A percentile compares a stretch with the other conserved stretches of the same genome.
These are phyloP conservation scores for Lycium barbarum DNA, from an alignment of 257 asterid genomes.

Conservation along the genomic window DNA sequence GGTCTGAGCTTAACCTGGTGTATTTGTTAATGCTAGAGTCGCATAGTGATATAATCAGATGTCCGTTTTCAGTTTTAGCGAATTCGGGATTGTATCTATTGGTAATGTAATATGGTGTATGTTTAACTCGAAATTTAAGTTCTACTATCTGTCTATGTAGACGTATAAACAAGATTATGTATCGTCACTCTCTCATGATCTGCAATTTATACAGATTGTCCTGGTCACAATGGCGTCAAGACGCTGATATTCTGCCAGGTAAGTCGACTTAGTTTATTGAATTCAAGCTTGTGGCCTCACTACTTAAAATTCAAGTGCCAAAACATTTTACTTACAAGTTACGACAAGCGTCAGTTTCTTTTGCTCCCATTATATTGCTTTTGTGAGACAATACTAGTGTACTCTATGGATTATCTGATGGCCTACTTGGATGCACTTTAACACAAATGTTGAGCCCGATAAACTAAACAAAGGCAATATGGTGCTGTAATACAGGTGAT, in stretches of 20 bases:
- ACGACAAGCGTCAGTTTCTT: not conserved
- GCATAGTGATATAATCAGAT: not conserved
- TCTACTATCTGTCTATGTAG: not conserved
- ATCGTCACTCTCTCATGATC: not conserved
- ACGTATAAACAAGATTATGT: not conserved
- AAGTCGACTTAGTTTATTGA: not conserved
- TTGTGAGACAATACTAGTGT: not conserved
- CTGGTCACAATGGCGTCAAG: conserved; percentile 73
- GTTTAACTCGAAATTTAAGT: not conserved
- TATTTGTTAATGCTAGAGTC: not conserved
- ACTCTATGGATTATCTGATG: not conserved
- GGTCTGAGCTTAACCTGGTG: not conserved
- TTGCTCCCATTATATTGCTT: not conserved
- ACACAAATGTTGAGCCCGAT: not conserved
- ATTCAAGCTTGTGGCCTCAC: no score
- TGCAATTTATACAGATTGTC: conserved; percentile 58
- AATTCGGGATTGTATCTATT: not conserved
- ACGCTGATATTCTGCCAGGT: conserved; percentile 72
- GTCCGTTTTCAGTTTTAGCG: not conserved
- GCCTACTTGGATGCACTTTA: not conserved
- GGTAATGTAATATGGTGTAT: not conserved
- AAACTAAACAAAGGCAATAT: conserved; percentile 19
- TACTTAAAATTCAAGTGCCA: not conserved
- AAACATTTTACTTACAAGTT: not conserved
- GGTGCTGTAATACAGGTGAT: conserved; percentile 58